Base-by-base conservation (phyloP, 805 yeast species). In the Blastobotrys chiropterorum region DNA sequence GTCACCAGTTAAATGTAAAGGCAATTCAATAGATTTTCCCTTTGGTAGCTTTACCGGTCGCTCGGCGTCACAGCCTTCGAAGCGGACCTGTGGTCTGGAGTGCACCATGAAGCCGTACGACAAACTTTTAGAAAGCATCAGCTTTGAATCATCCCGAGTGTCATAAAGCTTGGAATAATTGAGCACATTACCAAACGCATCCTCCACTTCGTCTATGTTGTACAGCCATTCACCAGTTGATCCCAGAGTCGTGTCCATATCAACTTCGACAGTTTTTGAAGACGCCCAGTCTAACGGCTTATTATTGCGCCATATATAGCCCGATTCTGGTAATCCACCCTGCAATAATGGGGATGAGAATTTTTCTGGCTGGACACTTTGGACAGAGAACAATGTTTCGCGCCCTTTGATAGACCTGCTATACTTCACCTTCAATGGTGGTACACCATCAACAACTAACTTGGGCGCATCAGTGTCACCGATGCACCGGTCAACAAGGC, bases 351-450 rank as follows among this genome's bases (percentile, higher is more conserved):
- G 64, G n/a, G 67, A 59, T 19, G 69, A 65, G 52, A 79, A 75
- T 15, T 53, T 51, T 44, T 76, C 79, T 1, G 86, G 85, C 50
- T 75, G 78, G 20, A 77, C 59, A 43, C 74, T 69, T 44, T 75
- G 75, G 49, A 77, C 78, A 31, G 67, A 64, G 44, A 69, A 62
- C 34, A 59, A 61, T 13, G 67, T 66, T 54, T 80, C 81, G 44
- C 75, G 76, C 2, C 62, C 65, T 17, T 52, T 54, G 16, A 64
- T 55, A 8, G 62, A 51, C 7, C 62, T 56, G 38, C 69, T 69
- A 61, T 83, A 84, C 42, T 73, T 71, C 38, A 86, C 68, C 19
- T 77, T 77, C 53, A 86, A 67, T 0, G 99, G 98, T 0, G 92
- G 83, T 1, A 89, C 86, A 49, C 98, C 97, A 16, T 72, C 67